These are phyloP conservation scores for Bipolaris cookei DNA, from an alignment of 2,329 filamentous ascomycete species.

Conservation along the genomic window DNA sequence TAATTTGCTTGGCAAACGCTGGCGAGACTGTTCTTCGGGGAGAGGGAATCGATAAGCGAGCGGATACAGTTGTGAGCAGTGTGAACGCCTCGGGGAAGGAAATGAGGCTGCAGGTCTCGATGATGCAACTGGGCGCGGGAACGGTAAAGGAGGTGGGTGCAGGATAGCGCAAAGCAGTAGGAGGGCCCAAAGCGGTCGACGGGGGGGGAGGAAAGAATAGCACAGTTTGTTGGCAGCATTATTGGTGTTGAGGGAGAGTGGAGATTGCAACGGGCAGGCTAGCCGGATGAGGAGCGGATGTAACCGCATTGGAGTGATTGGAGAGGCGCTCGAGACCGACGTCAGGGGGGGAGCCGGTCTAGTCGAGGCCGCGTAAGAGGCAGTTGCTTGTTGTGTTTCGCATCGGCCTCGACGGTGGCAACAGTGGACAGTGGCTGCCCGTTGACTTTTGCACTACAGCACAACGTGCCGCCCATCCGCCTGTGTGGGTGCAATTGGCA, in stretches of 20 bases:
- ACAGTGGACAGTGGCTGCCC: not conserved
- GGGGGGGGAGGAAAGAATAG: constrained; percentile 7
- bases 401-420: constrained; percentile 3
- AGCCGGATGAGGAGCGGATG: constrained; percentile 6
- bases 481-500: not conserved
- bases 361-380: constrained; percentile 18
- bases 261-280: constrained; percentile 19
- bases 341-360: constrained; percentile 9
- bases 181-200: not conserved
- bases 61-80: not conserved
- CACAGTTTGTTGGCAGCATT: constrained; percentile 7
- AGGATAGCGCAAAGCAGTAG: not conserved
- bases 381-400: constrained; percentile 18
- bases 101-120: constrained; percentile 7
- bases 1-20: constrained; percentile 19
- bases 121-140: not conserved
- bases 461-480: not conserved
- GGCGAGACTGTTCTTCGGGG: constrained; percentile 17
- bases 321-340: constrained; percentile 8
- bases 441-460: not conserved
- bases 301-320: constrained; percentile 17
- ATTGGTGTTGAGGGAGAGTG: constrained; percentile 7
- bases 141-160: constrained; percentile 7
- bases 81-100: not conserved
- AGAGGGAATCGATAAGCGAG: constrained; percentile 20